Conservation (phyloP, 139 green algal genomes). For the Yamagishiella unicocca region DNA sequence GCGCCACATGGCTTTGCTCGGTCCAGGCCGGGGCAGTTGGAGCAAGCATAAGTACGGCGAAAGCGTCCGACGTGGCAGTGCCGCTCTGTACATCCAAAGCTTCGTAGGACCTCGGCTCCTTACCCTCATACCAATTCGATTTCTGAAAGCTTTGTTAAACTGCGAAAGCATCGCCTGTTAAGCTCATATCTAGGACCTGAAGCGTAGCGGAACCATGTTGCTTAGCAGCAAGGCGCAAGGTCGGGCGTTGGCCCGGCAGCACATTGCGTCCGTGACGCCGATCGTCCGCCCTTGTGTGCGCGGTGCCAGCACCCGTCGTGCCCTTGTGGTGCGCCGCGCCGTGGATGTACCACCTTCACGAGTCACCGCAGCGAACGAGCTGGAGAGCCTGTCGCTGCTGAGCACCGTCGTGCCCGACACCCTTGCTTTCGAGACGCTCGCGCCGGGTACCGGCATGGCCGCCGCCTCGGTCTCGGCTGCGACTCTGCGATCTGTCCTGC, state of each 20-base stretch:
- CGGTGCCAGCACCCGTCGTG: not conserved
- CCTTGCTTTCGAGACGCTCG: constrained; percentile 61
- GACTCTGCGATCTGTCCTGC: constrained; percentile 43
- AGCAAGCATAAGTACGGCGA: too few relatives aligned
- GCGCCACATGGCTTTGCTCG: too few relatives aligned
- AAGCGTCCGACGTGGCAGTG: too few relatives aligned
- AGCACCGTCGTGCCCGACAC: constrained; percentile 76
- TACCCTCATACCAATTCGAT: too few relatives aligned
- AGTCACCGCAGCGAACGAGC: constrained; percentile 63
- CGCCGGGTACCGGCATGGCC: constrained; percentile 61
- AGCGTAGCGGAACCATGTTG: not conserved
- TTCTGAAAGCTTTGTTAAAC: too few relatives aligned
- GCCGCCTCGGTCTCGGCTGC: constrained; percentile 69
- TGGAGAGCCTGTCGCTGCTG: constrained; percentile 62
- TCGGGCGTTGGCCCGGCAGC: not conserved
- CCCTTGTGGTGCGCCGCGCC: not conserved
- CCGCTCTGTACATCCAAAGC: too few relatives aligned
- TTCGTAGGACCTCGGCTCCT: too few relatives aligned
- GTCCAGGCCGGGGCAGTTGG: too few relatives aligned
- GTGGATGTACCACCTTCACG: not conserved
- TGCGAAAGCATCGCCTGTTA: too few relatives aligned
- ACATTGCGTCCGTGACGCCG: not conserved
- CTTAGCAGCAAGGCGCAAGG: not conserved
- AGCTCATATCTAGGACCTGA: too few relatives aligned
- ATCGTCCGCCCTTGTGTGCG: not conserved